Evolutionary conservation across 2,329 filamentous ascomycete genomes (phyloP).

Genomic region (Fusarium mexicanum): DNA sequence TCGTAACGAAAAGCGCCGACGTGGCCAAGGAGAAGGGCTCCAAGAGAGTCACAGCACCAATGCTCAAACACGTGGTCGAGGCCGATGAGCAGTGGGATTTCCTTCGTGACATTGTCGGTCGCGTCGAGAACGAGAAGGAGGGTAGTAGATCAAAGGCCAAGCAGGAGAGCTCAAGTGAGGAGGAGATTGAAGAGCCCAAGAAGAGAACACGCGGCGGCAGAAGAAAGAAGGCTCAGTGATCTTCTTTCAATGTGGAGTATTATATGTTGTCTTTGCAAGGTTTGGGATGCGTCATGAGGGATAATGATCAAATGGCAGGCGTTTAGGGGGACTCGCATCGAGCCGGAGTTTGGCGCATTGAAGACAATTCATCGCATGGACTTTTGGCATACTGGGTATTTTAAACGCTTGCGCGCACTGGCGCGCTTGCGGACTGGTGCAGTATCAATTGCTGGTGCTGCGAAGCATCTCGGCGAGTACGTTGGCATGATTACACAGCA

Average conservation of each 20-base stretch:
- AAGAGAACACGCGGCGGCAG: slow-evolving; percentile 58
- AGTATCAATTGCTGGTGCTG: slow-evolving; percentile 2
- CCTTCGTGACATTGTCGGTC: slow-evolving; percentile 86
- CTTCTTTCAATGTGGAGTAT: background rate
- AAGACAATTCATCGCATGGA: slow-evolving; percentile 19
- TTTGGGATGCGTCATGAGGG: slow-evolving; percentile 39
- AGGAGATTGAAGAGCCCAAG: slow-evolving; percentile 61
- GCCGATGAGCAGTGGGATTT: slow-evolving; percentile 96
- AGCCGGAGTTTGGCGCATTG: slow-evolving; percentile 41
- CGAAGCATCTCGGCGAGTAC: background rate
- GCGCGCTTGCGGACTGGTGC: background rate
- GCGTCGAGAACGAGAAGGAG: slow-evolving; percentile 73
- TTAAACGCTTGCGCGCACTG: slow-evolving; percentile 13
- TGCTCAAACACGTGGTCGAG: slow-evolving; percentile 91
- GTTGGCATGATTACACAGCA: background rate
- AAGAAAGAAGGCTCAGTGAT: slow-evolving; percentile 59
- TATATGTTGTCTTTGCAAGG: background rate
- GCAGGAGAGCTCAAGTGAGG: slow-evolving; percentile 63
- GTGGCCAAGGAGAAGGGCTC: slow-evolving; percentile 84
- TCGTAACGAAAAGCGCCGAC: slow-evolving; percentile 88
- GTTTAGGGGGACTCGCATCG: slow-evolving; percentile 40
- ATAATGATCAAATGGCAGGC: slow-evolving; percentile 42
- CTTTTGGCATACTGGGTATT: slow-evolving; percentile 26
- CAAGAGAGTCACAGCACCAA: slow-evolving; percentile 88
- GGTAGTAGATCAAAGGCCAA: slow-evolving; percentile 54